Percentiles rank a stretch among this genome's conserved stretches.
Conservation (phyloP, 441 rosid genomes). For the Gossypium gossypioides region DNA sequence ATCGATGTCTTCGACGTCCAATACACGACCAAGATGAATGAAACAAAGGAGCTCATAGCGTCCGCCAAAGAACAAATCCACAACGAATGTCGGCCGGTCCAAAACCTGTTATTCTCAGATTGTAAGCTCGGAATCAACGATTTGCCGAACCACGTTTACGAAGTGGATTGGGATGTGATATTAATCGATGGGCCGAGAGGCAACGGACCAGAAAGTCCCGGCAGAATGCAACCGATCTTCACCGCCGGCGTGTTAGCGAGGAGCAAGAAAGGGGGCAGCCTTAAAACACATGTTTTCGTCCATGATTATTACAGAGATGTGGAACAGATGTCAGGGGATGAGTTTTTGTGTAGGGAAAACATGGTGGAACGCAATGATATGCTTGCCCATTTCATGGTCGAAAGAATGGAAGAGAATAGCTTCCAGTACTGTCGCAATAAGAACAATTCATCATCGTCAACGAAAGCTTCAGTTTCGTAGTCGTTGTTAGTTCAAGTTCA, state of each 20-base stretch:
- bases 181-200: constrained; percentile 87
- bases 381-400: constrained; percentile 82
- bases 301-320: constrained; percentile 74
- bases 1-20: constrained; percentile 77
- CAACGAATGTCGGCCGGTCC: constrained; percentile 83
- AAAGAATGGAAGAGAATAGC: constrained; percentile 57
- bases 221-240: constrained; percentile 81
- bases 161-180: constrained; percentile 89
- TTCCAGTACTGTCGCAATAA: constrained; percentile 40
- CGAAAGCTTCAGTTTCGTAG: constrained; percentile 20
- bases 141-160: constrained; percentile 86
- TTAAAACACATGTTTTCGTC: constrained; percentile 79
- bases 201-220: constrained; percentile 54
- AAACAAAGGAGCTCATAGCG: constrained; percentile 44
- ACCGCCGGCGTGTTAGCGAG: constrained; percentile 79
- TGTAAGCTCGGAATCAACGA: constrained; percentile 80
- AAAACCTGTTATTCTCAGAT: constrained; percentile 78
- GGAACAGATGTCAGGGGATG: constrained; percentile 68
- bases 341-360: constrained; percentile 77
- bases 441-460: constrained; percentile 7
- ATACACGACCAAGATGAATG: constrained; percentile 66
- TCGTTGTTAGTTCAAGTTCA: neutral
- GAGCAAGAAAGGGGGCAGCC: constrained; percentile 63
- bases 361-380: constrained; percentile 52
- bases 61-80: constrained; percentile 41